phyloP scores from a whole-genome alignment of 176 grass and related monocot genomes.

The Lolium multiflorum region DNA sequence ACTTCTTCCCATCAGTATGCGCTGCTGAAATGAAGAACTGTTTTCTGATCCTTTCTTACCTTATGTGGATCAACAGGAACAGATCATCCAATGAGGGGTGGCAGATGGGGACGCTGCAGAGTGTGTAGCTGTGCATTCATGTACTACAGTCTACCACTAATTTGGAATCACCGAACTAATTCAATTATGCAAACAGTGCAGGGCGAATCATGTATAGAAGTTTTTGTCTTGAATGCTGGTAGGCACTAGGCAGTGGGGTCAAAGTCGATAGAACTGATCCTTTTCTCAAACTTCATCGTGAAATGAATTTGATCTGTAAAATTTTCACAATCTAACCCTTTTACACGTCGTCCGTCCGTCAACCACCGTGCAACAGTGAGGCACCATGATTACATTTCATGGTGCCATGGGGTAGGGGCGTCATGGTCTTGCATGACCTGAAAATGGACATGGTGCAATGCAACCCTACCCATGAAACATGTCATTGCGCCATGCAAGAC shows the following conservation, averaged over 20 bases:
- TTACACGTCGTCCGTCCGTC: too few species aligned
- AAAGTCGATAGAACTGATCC: too few species aligned
- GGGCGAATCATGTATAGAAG: neutral
- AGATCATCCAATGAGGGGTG: constrained; percentile 6
- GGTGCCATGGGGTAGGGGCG: too few species aligned
- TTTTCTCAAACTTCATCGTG: too few species aligned
- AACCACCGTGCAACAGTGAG: too few species aligned
- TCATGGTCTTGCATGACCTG: too few species aligned
- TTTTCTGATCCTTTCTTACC: neutral
- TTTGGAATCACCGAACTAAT: neutral
- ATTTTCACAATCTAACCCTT: too few species aligned
- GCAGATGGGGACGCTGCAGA: constrained; percentile 23
- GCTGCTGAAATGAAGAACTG: neutral
- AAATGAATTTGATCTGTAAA: too few species aligned
- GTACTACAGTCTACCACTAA: neutral
- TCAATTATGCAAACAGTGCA: neutral
- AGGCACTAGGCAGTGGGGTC: neutral
- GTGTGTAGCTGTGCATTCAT: neutral
- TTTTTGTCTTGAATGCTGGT: neutral
- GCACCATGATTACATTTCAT: too few species aligned
- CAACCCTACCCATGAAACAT: too few species aligned
- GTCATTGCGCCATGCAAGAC: too few species aligned
- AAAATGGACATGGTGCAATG: too few species aligned
- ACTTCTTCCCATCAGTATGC: neutral
- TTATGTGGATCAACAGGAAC: neutral